Evolutionary conservation across 2,329 filamentous ascomycete genomes (phyloP).

Genomic region (Chaetothyriales sp.): DNA sequence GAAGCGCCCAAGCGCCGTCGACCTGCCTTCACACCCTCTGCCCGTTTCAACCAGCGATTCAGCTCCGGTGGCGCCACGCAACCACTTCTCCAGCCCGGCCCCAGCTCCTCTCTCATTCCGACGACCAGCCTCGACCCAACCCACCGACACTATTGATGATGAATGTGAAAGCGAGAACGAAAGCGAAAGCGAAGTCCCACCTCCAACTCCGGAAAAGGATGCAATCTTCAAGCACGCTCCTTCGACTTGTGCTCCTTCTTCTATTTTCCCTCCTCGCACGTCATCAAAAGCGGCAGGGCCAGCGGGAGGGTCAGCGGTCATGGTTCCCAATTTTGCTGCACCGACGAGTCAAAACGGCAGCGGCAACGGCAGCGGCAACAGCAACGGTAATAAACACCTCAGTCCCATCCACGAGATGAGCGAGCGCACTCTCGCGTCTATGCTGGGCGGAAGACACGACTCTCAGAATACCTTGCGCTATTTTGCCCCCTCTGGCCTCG

Average conservation of each 20-base stretch:
- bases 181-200: background rate
- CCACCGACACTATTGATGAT: background rate
- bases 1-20: background rate
- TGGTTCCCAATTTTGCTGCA: background rate
- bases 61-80: background rate
- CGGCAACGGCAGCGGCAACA: conserved; percentile 2
- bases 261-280: background rate
- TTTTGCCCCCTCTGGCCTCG: background rate
- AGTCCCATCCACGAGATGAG: background rate
- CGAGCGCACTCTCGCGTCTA: background rate
- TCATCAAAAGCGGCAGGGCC: background rate
- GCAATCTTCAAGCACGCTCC: background rate
- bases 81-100: background rate
- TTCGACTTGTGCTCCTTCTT: background rate
- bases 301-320: background rate
- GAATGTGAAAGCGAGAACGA: background rate
- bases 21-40: background rate
- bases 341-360: background rate
- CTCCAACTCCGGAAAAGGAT: background rate
- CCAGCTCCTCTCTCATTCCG: background rate
- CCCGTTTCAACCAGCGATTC: background rate
- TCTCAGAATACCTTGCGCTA: background rate
- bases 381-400: conserved; percentile 3
- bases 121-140: background rate
- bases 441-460: background rate